phyloP scores from a whole-genome alignment of 306 rosid genomes.

The Lathyrus tuberosus region DNA sequence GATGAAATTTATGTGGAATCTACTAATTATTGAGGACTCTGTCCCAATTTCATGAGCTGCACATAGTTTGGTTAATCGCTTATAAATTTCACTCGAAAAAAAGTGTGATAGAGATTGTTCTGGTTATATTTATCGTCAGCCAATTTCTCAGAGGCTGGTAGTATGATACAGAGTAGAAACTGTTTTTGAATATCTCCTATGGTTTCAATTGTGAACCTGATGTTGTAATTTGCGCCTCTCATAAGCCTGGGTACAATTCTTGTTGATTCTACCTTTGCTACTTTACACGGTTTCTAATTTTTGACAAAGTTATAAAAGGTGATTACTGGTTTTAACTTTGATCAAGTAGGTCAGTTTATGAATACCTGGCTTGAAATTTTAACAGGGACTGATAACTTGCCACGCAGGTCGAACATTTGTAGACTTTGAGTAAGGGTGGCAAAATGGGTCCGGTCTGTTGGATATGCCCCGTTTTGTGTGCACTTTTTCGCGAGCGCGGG shows the following conservation, averaged over 20 bases:
- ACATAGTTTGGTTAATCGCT: background rate
- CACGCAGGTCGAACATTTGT: slow-evolving; percentile 1
- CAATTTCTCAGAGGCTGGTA: background rate
- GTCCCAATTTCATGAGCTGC: background rate
- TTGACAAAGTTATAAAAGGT: too few relatives aligned
- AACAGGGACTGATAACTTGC: background rate
- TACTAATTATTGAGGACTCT: background rate
- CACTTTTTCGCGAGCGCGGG: too few relatives aligned
- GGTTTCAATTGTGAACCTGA: too few relatives aligned
- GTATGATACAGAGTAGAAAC: background rate
- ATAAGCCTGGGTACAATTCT: too few relatives aligned
- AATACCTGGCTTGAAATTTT: slow-evolving; percentile 29
- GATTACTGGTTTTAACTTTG: too few relatives aligned
- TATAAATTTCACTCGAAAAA: background rate
- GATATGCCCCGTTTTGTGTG: too few relatives aligned
- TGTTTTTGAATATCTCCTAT: too few relatives aligned
- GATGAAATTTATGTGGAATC: background rate
- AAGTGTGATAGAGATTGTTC: background rate
- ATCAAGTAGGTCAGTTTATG: slow-evolving; percentile 24
- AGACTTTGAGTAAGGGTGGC: background rate
- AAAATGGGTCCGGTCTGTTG: too few relatives aligned
- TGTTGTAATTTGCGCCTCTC: too few relatives aligned
- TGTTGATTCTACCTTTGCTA: too few relatives aligned
- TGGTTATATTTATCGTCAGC: background rate
- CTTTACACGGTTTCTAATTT: too few relatives aligned